phyloP scores from a whole-genome alignment of 2,329 filamentous ascomycete species.

The Aspergillus quadricinctus region DNA sequence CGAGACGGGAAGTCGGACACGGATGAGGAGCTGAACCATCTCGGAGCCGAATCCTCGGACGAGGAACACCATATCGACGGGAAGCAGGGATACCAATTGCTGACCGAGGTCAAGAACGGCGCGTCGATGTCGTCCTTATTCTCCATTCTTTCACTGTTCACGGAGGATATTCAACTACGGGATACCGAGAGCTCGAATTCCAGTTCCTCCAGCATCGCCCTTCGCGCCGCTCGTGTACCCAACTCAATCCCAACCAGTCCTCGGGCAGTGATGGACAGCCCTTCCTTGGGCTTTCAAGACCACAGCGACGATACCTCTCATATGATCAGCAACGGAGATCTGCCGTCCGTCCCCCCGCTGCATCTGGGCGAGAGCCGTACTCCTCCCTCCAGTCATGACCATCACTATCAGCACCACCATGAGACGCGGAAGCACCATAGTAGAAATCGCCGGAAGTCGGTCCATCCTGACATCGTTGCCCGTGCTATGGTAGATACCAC shows the following conservation, averaged over 20 bases:
- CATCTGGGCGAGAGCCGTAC: slow-evolving; percentile 55
- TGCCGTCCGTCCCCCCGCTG: slow-evolving; percentile 68
- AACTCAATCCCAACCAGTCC: slow-evolving; percentile 40
- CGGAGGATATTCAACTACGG: slow-evolving; percentile 82
- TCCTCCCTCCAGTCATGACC: slow-evolving; percentile 11
- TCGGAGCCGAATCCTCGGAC: slow-evolving; percentile 51
- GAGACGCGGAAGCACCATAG: slow-evolving; percentile 17
- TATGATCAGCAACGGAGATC: slow-evolving; percentile 25
- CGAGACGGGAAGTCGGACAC: slow-evolving; percentile 39
- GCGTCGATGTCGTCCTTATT: slow-evolving; percentile 98
- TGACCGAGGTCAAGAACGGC: slow-evolving; percentile 96
- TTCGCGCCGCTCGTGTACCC: slow-evolving; percentile 28
- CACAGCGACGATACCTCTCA: slow-evolving; percentile 14
- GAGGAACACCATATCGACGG: slow-evolving; percentile 59
- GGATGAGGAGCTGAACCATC: slow-evolving; percentile 37
- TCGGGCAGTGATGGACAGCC: slow-evolving; percentile 24
- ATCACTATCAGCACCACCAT: slow-evolving; percentile 18
- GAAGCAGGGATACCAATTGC: slow-evolving; percentile 83
- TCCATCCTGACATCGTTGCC: slow-evolving; percentile 95
- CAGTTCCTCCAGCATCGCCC: slow-evolving; percentile 30
- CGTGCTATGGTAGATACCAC: slow-evolving; percentile 94
- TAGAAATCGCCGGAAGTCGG: slow-evolving; percentile 58
- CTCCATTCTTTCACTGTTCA: slow-evolving; percentile 94
- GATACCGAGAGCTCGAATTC: slow-evolving; percentile 55
- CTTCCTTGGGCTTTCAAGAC: slow-evolving; percentile 20